These are phyloP conservation scores for Inonotus hispidus DNA, from an alignment of 1,284 basidiomycete genomes.

Conservation along the genomic window DNA sequence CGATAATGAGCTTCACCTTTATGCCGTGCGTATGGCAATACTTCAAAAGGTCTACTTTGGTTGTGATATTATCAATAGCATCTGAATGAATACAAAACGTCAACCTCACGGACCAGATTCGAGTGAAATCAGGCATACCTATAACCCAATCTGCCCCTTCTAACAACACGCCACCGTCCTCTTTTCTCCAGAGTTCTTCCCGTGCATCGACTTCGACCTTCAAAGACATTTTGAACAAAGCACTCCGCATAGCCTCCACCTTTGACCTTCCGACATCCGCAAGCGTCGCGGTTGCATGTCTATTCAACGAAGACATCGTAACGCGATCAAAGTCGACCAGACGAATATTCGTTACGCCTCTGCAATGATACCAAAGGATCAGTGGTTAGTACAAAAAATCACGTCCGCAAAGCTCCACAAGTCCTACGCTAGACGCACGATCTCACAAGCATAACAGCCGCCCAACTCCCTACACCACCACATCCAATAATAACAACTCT, in stretches of 20 bases:
- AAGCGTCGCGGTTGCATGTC: constrained; percentile 90
- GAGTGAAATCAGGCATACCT: constrained; percentile 38
- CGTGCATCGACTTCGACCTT: constrained; percentile 79
- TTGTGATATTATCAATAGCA: constrained; percentile 95
- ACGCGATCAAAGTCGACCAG: constrained; percentile 91
- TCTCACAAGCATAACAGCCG: constrained; percentile 88
- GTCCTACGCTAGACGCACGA: constrained; percentile 49
- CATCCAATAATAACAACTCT: constrained; percentile 90
- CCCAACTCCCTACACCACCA: constrained; percentile 96
- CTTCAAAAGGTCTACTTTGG: constrained; percentile 86
- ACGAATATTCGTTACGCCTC: constrained; percentile 68
- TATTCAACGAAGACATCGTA: constrained; percentile 86
- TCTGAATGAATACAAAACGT: constrained; percentile 39
- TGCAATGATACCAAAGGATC: constrained; percentile 26
- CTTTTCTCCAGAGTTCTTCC: constrained; percentile 80
- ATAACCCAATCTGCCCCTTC: constrained; percentile 88
- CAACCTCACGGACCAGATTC: constrained; percentile 16
- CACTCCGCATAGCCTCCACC: constrained; percentile 76
- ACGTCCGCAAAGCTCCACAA: background rate
- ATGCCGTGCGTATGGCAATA: constrained; percentile 74
- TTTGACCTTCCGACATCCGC: constrained; percentile 94
- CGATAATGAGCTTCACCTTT: constrained; percentile 44
- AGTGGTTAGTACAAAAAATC: background rate
- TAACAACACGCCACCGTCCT: constrained; percentile 64
- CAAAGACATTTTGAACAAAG: constrained; percentile 65